Evolutionary conservation across 1,139 yeast genomes (phyloP).

Genomic region (Hyphopichia pseudoburtonii): DNA sequence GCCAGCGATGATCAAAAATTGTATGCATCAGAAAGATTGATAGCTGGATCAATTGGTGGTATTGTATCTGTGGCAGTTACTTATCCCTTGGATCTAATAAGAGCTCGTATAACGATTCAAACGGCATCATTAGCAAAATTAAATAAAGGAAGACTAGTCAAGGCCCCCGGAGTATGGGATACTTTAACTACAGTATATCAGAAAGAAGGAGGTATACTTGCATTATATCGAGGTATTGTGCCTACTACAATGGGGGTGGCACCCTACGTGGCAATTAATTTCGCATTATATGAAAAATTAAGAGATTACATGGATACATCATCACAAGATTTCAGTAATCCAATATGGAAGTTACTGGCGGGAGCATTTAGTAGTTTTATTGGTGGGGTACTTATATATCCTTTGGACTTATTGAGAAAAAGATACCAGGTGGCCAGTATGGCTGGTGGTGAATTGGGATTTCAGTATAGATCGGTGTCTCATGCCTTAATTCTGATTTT

Average conservation of each 20-base stretch:
- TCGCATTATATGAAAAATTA: conserved; percentile 81
- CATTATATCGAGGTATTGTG: conserved; percentile 78
- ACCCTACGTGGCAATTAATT: conserved; percentile 92
- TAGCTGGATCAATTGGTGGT: conserved; percentile 84
- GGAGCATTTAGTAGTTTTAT: conserved; percentile 72
- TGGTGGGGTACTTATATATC: conserved; percentile 88
- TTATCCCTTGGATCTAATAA: conserved; percentile 86
- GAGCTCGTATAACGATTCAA: conserved; percentile 86
- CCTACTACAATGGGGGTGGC: conserved; percentile 95
- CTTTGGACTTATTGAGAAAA: conserved; percentile 84
- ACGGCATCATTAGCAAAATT: conserved; percentile 71
- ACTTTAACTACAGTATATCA: conserved; percentile 59
- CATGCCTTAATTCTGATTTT: conserved; percentile 73
- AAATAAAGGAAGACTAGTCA: conserved; percentile 40
- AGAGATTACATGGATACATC: conserved; percentile 54
- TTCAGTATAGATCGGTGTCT: conserved; percentile 68
- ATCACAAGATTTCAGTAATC: conserved; percentile 38
- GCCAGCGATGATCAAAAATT: conserved; percentile 40
- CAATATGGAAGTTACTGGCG: conserved; percentile 62
- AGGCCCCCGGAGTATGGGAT: conserved; percentile 69
- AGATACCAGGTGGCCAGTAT: conserved; percentile 89
- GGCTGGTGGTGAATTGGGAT: conserved; percentile 78
- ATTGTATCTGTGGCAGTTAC: conserved; percentile 78
- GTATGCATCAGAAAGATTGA: conserved; percentile 52
- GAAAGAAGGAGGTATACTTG: conserved; percentile 79